Evolutionary conservation across 1,139 yeast genomes (phyloP).

Genomic region (Candida sojae): DNA sequence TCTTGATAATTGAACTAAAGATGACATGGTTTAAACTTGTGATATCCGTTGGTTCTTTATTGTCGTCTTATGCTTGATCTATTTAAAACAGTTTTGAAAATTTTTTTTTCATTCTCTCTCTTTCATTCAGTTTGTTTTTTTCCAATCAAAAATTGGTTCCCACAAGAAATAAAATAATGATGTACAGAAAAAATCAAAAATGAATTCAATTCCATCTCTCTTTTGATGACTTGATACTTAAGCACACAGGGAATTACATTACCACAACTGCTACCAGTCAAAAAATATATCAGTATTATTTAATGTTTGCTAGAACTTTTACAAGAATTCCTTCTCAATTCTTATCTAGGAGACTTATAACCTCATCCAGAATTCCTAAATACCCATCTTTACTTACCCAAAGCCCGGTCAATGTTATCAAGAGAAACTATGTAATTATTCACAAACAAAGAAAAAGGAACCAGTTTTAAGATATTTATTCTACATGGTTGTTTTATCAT

Average conservation of each 20-base stretch:
- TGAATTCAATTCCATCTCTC: not conserved
- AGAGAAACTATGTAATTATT: slow-evolving; percentile 13
- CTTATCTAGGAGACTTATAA: not conserved
- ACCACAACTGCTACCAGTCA: too few relatives aligned
- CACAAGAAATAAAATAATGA: not conserved
- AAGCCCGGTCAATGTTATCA: slow-evolving; percentile 1
- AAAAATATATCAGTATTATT: not conserved
- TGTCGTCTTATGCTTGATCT: too few relatives aligned
- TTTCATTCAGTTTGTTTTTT: not conserved
- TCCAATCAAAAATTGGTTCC: slow-evolving; percentile 1
- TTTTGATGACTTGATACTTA: not conserved
- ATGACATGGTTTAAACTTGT: slow-evolving; percentile 46
- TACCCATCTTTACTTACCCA: slow-evolving; percentile 1
- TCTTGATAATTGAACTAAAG: slow-evolving; percentile 81
- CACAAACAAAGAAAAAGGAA: slow-evolving; percentile 14
- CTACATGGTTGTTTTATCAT: slow-evolving; percentile 51
- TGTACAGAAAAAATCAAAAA: not conserved
- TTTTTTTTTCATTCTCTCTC: not conserved
- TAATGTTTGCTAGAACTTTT: slow-evolving; percentile 1
- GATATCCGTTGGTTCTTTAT: too few relatives aligned
- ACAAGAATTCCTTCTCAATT: not conserved
- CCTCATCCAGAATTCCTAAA: not conserved
- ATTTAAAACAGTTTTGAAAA: not conserved
- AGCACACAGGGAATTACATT: too few relatives aligned
- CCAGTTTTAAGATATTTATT: slow-evolving; percentile 53